Evolutionary conservation across 164 flowering plant genomes (phyloP).

Genomic region (Pachysandra terminalis): DNA sequence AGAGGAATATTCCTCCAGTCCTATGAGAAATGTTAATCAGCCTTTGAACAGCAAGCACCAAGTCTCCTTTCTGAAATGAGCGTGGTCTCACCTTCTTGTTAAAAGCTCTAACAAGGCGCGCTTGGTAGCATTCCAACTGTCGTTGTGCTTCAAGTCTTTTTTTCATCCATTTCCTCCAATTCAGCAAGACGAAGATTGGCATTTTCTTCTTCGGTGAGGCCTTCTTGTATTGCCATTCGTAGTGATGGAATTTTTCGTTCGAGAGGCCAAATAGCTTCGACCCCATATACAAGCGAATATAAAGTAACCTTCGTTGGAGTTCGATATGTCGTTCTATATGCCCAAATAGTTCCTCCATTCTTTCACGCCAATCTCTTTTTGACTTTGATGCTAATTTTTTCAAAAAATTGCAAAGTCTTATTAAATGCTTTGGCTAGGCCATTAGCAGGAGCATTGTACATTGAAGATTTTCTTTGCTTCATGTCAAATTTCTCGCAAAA

Average conservation of each 20-base stretch:
- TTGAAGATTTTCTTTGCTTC: constrained; percentile 7
- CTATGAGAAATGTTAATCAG: neutral
- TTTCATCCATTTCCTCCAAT: constrained; percentile 13
- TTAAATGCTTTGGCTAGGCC: constrained; percentile 10
- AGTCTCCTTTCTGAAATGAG: constrained; percentile 7
- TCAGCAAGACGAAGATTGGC: neutral
- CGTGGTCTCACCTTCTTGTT: constrained; percentile 9
- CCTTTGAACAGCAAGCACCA: neutral
- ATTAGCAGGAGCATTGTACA: constrained; percentile 17
- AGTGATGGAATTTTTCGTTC: constrained; percentile 8
- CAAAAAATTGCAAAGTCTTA: constrained; percentile 10
- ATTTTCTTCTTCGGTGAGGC: constrained; percentile 1
- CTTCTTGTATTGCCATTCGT: constrained; percentile 8
- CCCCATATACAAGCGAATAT: constrained; percentile 8
- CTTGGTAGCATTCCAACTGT: constrained; percentile 10
- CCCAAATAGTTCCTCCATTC: constrained; percentile 12
- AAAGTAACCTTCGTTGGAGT: constrained; percentile 15
- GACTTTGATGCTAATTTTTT: constrained; percentile 4
- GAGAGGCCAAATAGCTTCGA: neutral
- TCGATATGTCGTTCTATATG: constrained; percentile 4
- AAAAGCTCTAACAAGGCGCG: neutral
- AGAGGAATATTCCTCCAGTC: neutral
- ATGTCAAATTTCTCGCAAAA: constrained; percentile 10
- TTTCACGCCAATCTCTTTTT: constrained; percentile 13
- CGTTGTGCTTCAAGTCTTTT: constrained; percentile 9